Conservation (phyloP, 2,329 filamentous ascomycete species). For the Stachybotrys chlorohalonatus region DNA sequence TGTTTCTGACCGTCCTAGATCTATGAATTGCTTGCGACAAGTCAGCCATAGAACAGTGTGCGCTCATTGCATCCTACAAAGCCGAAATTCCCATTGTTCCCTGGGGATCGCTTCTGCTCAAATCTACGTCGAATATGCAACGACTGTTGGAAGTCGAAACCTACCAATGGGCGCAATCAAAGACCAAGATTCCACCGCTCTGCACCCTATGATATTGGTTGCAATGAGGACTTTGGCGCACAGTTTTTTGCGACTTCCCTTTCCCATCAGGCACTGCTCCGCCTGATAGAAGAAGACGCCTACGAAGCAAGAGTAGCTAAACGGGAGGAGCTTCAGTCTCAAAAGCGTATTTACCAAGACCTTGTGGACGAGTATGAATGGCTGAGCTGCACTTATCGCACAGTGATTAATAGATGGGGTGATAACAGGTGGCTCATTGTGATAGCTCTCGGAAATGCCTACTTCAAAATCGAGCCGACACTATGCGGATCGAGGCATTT, state of each 20-base stretch:
- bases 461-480: constrained; percentile 14
- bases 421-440: too few relatives aligned
- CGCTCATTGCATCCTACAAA: constrained; percentile 35
- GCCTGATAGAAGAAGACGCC: not conserved
- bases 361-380: not conserved
- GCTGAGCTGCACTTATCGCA: not conserved
- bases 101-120: constrained; percentile 35
- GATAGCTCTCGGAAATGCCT: not conserved
- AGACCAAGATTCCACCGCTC: not conserved
- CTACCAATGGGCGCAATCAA: constrained; percentile 24
- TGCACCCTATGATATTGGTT: constrained; percentile 12
- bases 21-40: constrained; percentile 50
- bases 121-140: constrained; percentile 30
- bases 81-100: constrained; percentile 28
- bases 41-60: constrained; percentile 25
- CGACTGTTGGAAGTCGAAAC: constrained; percentile 33
- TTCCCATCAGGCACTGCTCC: not conserved
- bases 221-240: constrained; percentile 31
- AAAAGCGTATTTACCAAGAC: not conserved
- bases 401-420: not conserved
- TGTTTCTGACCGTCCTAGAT: constrained; percentile 45
- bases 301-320: not conserved
- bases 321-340: not conserved
- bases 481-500: constrained; percentile 34
- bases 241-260: constrained; percentile 36